phyloP scores from a whole-genome alignment of 768 basidiomycete species.

The Phlegmacium glaucopus region DNA sequence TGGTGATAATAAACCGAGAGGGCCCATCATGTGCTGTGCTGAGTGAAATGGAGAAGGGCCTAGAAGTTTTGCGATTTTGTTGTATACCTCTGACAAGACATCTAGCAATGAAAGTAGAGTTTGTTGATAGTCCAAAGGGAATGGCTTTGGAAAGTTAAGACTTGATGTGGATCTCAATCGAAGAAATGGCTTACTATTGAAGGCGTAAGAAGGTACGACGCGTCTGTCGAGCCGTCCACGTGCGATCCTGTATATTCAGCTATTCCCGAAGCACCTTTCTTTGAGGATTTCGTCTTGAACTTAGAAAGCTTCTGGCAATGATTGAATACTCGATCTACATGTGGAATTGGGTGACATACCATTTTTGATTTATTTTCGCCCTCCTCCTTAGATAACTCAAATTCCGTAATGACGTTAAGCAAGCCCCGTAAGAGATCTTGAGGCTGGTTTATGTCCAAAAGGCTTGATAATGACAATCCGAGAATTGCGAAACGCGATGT shows the following conservation, averaged over 20 bases:
- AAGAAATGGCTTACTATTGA: conserved; percentile 54
- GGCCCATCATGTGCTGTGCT: conserved; percentile 72
- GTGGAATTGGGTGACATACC: conserved; percentile 32
- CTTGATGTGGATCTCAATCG: background rate
- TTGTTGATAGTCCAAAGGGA: conserved; percentile 85
- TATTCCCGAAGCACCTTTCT: conserved; percentile 50
- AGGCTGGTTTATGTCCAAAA: conserved; percentile 79
- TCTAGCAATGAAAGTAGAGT: conserved; percentile 86
- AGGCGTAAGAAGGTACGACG: conserved; percentile 68
- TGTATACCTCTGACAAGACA: conserved; percentile 85
- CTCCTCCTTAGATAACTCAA: conserved; percentile 76
- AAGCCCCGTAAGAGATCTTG: conserved; percentile 78
- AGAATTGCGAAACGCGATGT: conserved; percentile 82
- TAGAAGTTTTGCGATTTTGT: conserved; percentile 79
- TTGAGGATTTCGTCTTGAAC: conserved; percentile 53
- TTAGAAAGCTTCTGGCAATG: conserved; percentile 33
- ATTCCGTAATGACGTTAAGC: conserved; percentile 68
- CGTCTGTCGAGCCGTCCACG: conserved; percentile 52
- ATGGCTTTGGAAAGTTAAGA: conserved; percentile 53
- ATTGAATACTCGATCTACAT: background rate
- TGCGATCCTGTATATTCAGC: conserved; percentile 62
- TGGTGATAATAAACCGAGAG: conserved; percentile 69
- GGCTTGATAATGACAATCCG: conserved; percentile 79
- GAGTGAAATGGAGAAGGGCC: conserved; percentile 76
- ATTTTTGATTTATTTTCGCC: conserved; percentile 66